Evolutionary conservation across 345 rosid genomes (phyloP), one percentile per base, ranked within the genome.

Genomic region (Mercurialis annua): DNA sequence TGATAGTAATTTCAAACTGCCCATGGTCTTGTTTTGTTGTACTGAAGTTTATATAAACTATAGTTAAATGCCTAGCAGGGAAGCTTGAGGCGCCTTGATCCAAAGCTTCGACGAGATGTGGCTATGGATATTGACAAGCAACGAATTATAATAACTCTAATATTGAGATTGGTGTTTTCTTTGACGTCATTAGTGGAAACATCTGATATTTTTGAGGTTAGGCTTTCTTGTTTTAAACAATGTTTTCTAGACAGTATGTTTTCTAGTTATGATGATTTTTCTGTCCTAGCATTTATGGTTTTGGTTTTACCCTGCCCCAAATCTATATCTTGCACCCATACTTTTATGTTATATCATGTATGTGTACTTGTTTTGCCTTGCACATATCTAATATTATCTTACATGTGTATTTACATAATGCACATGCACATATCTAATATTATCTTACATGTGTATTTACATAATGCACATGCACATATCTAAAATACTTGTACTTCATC

Each of bases 151-250:
- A 29, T 83, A 71, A 85, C 85, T 62, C 89, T 90, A 70, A 70
- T 85, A 59, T 75, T 89, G 72, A 84, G 96, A 90, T 77, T 93
- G 76, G 85, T 90, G 79, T 89, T 84, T 70, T 81, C 97, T 65
- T 68, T 90, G 76, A 90, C 96, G 9, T 85, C 96, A 64, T 81
- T 93, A 85, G 83, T 93, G 49, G 89, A 86, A 64, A 79, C 83
- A 47, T 86, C 91, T 68, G 95, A 93, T 58, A 79, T 86, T 77
- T 86, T 90, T 73, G 97, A 90, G 97, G 97, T 92, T 38, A 65
- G 84, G 44, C 60, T 64, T 66, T 67, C 65, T 59, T 46, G 15
- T 20, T 31, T 54, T 51, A 10, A 24, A 30, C 2, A 31, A 33
- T 44, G 26, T 47, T 62, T 60, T 62, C 40, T 14, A 30, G 4